Percentiles rank a stretch among this genome's conserved stretches.
Conservation (phyloP, 306 rosid genomes). For the Cucurbita pepo region DNA sequence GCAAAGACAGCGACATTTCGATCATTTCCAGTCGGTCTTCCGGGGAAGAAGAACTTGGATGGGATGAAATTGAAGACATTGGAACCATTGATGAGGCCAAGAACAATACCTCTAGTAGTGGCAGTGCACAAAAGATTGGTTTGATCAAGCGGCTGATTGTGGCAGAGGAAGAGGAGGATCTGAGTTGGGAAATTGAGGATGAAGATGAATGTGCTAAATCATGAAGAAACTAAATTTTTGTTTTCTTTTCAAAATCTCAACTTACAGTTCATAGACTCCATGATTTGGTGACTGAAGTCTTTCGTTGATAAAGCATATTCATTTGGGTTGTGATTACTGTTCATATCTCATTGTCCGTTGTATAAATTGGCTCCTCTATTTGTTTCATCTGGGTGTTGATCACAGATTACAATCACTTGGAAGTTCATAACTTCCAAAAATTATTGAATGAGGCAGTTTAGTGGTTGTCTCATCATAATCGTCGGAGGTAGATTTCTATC, state of each 20-base stretch:
- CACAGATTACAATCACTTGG: not conserved
- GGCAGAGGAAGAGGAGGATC: constrained; percentile 54
- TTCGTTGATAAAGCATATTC: not conserved
- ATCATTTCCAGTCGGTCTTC: constrained; percentile 63
- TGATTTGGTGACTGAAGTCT: not conserved
- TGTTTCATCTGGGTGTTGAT: not conserved
- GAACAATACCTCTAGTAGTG: constrained; percentile 28
- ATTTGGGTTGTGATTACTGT: constrained; percentile 1
- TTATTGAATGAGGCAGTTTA: not conserved
- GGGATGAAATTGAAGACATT: constrained; percentile 86
- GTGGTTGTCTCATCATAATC: too few relatives aligned
- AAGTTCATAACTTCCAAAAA: not conserved
- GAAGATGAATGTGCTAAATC: constrained; percentile 33
- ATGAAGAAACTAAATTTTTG: constrained; percentile 9
- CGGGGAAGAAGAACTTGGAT: constrained; percentile 71
- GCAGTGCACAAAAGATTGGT: constrained; percentile 23
- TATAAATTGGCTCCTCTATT: not conserved
- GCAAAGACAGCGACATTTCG: constrained; percentile 74
- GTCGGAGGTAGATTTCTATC: too few relatives aligned
- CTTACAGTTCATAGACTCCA: not conserved
- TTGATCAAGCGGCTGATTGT: constrained; percentile 33
- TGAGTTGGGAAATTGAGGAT: constrained; percentile 83
- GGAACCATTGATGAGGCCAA: constrained; percentile 44
- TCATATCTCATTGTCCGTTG: not conserved
- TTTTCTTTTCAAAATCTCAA: not conserved